Evolutionary conservation across 139 green algal genomes (phyloP), one percentile per base, ranked within the genome.

Genomic region (Marvania coccoides): DNA sequence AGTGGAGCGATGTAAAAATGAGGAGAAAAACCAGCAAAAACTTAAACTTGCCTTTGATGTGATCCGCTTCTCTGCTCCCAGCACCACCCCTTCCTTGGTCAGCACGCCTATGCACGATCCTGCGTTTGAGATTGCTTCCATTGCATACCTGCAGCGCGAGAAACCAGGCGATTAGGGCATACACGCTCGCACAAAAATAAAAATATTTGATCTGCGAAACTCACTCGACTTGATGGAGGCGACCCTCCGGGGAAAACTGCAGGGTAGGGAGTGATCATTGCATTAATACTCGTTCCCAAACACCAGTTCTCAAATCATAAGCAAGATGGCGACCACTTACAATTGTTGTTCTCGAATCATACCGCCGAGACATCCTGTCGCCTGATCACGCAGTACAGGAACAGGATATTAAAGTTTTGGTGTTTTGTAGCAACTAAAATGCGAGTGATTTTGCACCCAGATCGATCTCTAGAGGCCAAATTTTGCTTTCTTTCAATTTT

Each of bases 101-200:
- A 97, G 78, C 9, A 98, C 74, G 24, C 92, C 95, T 6, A 99
- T 86, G 2, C 87, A 88, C 5, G 93, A 86, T 14, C 95, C 95
- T 6, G 95, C 94, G 28, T 99, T 95, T 13, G 83, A 94, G 64
- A 99, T 99, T 19, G 95, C 93, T 73, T 99, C 95, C 90, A 99
- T 98, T 10, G 95, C 95, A 69, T 99, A 99, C 74, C 66, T 77
- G 70, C 36, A 24, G 31, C 14, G 42, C 77, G 23, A 86, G n/a
- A n/a, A n/a, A n/a, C 82, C 67, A 76, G 58, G 3, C n/a, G 23
- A 40, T 39, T 12, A 76, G 57, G 47, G 15, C 15, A 67, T 8
- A 39, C 14, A 42, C 30, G 23, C 10, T 6, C 28, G 58, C 31
- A 58, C 9, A 28, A 10, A 54, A 4, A 24, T 23, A 28, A 5